These are phyloP conservation scores for Nematodospora anomalae DNA, from an alignment of 1,139 yeast species.

Conservation along the genomic window DNA sequence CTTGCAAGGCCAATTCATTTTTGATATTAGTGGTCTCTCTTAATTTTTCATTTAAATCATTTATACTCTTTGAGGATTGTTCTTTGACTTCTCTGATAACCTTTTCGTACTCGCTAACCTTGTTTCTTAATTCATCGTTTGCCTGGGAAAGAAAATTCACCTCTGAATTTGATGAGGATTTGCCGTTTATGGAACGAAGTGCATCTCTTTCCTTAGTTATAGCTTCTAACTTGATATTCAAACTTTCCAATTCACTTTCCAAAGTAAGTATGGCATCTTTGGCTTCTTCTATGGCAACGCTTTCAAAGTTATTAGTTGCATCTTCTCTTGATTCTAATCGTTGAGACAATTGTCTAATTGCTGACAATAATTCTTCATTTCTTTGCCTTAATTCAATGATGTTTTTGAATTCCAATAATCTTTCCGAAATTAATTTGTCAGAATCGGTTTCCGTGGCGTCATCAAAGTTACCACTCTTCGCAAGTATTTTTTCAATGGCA, in stretches of 20 bases:
- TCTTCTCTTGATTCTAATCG: constrained; percentile 59
- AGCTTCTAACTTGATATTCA: constrained; percentile 52
- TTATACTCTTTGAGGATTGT: constrained; percentile 25
- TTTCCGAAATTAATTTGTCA: constrained; percentile 66
- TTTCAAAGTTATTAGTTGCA: constrained; percentile 47
- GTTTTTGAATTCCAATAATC: constrained; percentile 68
- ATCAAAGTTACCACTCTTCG: constrained; percentile 35
- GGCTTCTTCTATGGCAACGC: constrained; percentile 70
- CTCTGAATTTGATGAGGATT: constrained; percentile 16
- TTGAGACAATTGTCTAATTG: constrained; percentile 68
- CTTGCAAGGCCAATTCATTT: constrained; percentile 33
- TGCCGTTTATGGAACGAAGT: constrained; percentile 39
- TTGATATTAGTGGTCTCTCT: constrained; percentile 25
- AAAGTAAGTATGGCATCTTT: constrained; percentile 70
- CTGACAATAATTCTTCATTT: constrained; percentile 67
- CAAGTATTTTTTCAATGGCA: constrained; percentile 48
- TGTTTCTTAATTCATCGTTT: constrained; percentile 29
- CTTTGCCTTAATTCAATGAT: constrained; percentile 69
- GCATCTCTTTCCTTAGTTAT: constrained; percentile 66
- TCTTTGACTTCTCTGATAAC: constrained; percentile 31
- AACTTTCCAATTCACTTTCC: constrained; percentile 58
- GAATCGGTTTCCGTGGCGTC: constrained; percentile 56
- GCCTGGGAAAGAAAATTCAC: constrained; percentile 29
- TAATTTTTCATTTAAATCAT: constrained; percentile 30
- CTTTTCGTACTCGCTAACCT: constrained; percentile 29